Evolutionary conservation across 768 basidiomycete species (phyloP).

Genomic region (Boletus patriciae): DNA sequence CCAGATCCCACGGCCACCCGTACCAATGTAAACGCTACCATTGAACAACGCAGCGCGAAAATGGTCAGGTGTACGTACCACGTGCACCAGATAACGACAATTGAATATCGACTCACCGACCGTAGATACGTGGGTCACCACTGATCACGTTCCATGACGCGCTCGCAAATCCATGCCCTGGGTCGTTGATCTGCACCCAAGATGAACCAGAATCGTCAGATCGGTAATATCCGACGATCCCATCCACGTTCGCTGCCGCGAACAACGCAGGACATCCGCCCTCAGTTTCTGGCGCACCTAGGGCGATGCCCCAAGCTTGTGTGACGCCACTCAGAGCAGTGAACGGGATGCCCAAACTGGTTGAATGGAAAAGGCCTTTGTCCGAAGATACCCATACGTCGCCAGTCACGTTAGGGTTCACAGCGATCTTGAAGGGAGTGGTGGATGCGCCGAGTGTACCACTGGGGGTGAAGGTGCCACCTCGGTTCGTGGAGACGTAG

Average conservation of each 20-base stretch:
- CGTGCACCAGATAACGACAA: neutral
- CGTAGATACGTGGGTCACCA: constrained; percentile 30
- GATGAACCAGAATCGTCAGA: constrained; percentile 55
- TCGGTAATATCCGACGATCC: constrained; percentile 37
- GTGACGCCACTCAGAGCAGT: neutral
- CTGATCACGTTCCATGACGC: constrained; percentile 46
- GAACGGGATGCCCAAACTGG: neutral
- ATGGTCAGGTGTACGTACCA: neutral
- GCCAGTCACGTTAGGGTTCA: constrained; percentile 3
- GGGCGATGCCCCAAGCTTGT: constrained; percentile 7
- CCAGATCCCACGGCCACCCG: constrained; percentile 12
- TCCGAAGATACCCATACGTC: constrained; percentile 14
- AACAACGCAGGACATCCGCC: constrained; percentile 7
- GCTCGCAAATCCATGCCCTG: constrained; percentile 55
- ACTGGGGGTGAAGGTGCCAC: constrained; percentile 40
- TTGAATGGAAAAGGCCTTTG: constrained; percentile 8
- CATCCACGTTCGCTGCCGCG: neutral
- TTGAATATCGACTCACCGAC: constrained; percentile 13
- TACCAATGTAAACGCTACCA: constrained; percentile 14
- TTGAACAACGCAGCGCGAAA: neutral
- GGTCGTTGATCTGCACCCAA: constrained; percentile 63
- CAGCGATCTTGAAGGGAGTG: constrained; percentile 11
- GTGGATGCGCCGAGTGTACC: constrained; percentile 5
- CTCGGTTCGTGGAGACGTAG: constrained; percentile 60
- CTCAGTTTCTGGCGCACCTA: neutral